Evolutionary conservation across 441 rosid species (phyloP), one percentile per base, ranked within the genome.

Genomic region (Adansonia madagascariensis): DNA sequence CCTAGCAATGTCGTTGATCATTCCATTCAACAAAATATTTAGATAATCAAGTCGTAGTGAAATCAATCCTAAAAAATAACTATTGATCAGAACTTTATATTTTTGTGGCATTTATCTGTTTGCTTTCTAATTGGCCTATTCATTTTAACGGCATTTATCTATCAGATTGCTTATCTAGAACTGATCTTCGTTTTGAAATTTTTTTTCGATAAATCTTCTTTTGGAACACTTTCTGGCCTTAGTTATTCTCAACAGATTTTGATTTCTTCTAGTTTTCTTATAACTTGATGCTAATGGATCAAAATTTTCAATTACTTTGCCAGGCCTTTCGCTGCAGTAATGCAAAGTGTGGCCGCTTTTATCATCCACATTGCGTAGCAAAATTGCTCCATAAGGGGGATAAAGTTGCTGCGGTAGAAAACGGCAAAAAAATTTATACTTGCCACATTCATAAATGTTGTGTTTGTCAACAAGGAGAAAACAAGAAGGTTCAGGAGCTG

Each of bases 291-390:
- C 75, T 71, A 71, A 64, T 78, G 18, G 64, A 78, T 74, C 57
- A 63, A 10, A 52, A 71, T 12, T 31, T 71, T 73, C 41, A 47
- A 71, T 55, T 31, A 2, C 12, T 31, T 2, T 44, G 0, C 31
- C 83, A 96, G 99, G 99, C 92, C 76, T 92, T 92, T 78, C 87
- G 80, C 50, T 96, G 99, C 61, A 91, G 87, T 75, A 87, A 88
- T 83, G 99, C 97, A 63, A 94, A 94, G 49, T 96, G 99, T 52
- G 94, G 98, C 78, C 84, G 84, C 78, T 96, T 90, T 81, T 96
- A 92, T 86, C 99, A 96, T 77, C 92, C 99, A 27, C 81, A 35
- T 8, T 96, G 99, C 80, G 87, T 92, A 71, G 89, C 96, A 73
- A 91, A 80, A 80, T 85, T 85, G 82, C 86, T 91, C 73, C 80